These are phyloP conservation scores for Theobroma cacao DNA, from an alignment of 345 rosid genomes.

Conservation along the genomic window DNA sequence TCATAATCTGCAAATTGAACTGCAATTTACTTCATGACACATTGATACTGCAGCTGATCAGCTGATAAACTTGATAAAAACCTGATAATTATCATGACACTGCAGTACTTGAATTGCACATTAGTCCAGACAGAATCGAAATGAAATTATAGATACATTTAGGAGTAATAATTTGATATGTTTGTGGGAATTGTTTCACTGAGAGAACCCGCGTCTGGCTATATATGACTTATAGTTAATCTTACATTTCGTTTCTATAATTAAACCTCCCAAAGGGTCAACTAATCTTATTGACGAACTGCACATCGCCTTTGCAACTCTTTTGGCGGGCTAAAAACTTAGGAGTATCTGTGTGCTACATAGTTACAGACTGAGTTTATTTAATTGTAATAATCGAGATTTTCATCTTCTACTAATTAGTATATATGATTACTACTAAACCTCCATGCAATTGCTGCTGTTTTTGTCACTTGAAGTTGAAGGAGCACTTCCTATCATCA, in stretches of 20 bases:
- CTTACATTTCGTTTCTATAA: background rate
- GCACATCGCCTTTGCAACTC: background rate
- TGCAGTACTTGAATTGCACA: too few species aligned
- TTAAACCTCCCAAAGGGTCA: background rate
- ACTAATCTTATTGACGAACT: background rate
- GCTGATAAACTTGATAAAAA: too few species aligned
- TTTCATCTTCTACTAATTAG: background rate
- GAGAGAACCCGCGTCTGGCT: too few species aligned
- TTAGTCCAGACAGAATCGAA: too few species aligned
- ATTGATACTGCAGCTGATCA: too few species aligned
- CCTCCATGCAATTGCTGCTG: slow-evolving; percentile 13
- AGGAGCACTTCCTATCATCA: slow-evolving; percentile 43
- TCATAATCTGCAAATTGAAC: too few species aligned
- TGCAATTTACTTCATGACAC: too few species aligned
- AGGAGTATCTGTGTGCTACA: background rate
- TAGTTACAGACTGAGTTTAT: background rate
- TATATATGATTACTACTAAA: slow-evolving; percentile 17
- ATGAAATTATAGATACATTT: too few species aligned
- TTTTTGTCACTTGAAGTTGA: slow-evolving; percentile 15
- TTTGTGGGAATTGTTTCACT: too few species aligned
- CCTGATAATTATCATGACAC: too few species aligned
- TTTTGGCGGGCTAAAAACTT: background rate
- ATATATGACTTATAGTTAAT: too few species aligned
- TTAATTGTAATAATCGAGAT: background rate
- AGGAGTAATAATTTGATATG: too few species aligned